These are phyloP conservation scores for Zygosaccharomyces rouxii DNA, from an alignment of 805 yeast genomes.

Conservation along the genomic window DNA sequence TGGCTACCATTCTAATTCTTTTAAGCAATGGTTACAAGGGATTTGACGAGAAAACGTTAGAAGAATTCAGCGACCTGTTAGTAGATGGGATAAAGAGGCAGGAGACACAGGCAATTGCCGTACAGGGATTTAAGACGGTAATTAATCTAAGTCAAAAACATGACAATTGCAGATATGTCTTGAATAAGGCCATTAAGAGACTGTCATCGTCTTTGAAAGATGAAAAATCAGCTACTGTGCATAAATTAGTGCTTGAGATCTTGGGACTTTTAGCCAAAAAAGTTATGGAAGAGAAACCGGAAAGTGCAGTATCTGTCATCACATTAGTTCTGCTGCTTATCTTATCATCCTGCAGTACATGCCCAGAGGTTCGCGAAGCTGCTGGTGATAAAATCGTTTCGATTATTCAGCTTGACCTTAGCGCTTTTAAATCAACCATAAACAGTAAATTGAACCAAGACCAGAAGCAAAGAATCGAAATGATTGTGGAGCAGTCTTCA, in stretches of 20 bases:
- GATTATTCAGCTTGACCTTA: conserved; percentile 43
- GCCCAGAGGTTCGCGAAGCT: conserved; percentile 33
- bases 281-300: conserved; percentile 24
- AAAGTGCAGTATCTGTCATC: conserved; percentile 5
- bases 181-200: conserved; percentile 45
- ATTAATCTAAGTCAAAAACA: conserved; percentile 30
- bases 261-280: conserved; percentile 40
- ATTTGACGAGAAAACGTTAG: conserved; percentile 38
- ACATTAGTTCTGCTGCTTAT: conserved; percentile 34
- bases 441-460: conserved; percentile 35
- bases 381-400: conserved; percentile 45
- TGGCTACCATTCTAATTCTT: conserved; percentile 43
- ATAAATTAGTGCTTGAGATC: conserved; percentile 23
- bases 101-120: conserved; percentile 39
- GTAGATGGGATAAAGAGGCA: conserved; percentile 35
- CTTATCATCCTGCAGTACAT: conserved; percentile 35
- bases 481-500: conserved; percentile 15
- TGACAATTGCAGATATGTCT: conserved; percentile 35
- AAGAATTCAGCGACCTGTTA: conserved; percentile 35
- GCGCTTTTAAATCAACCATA: conserved; percentile 47
- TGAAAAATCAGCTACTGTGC: neutral
- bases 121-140: conserved; percentile 62
- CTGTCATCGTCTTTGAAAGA: conserved; percentile 34
- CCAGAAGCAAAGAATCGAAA: conserved; percentile 32
- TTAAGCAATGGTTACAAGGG: conserved; percentile 35